Percentiles rank a stretch among this genome's conserved stretches.
Evolutionary conservation across 768 basidiomycete genomes (phyloP).

Genomic region (Termitomyces sp.): DNA sequence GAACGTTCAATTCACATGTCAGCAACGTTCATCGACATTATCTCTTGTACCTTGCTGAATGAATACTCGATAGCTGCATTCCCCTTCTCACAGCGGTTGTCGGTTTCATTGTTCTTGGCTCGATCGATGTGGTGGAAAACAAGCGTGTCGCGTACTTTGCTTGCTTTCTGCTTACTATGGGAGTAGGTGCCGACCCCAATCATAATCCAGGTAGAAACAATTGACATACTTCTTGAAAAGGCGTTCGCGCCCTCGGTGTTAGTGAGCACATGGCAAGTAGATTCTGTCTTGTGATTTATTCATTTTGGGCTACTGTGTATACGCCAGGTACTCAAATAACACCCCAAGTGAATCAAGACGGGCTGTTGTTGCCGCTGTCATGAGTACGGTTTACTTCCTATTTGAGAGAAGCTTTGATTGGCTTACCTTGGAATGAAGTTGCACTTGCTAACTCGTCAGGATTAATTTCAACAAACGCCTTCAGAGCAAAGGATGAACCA

Average conservation of each 20-base stretch:
- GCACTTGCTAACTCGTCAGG: constrained; percentile 47
- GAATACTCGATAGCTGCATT: constrained; percentile 29
- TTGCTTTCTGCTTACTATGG: constrained; percentile 49
- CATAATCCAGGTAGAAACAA: background rate
- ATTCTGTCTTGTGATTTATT: background rate
- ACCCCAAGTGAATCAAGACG: constrained; percentile 45
- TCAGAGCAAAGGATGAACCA: constrained; percentile 46
- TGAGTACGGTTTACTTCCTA: constrained; percentile 29
- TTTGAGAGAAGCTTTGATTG: background rate
- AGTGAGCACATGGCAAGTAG: constrained; percentile 36
- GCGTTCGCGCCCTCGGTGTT: constrained; percentile 46
- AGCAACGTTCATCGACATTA: background rate
- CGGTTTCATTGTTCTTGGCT: constrained; percentile 44
- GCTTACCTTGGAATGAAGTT: constrained; percentile 24
- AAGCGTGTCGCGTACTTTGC: constrained; percentile 49
- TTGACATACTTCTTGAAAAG: constrained; percentile 17
- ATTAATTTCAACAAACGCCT: constrained; percentile 49
- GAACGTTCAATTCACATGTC: constrained; percentile 48
- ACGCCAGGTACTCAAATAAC: constrained; percentile 45
- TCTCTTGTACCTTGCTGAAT: background rate
- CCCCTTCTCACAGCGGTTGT: constrained; percentile 34
- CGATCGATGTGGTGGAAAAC: constrained; percentile 36
- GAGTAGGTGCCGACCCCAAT: constrained; percentile 28
- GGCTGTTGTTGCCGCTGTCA: constrained; percentile 48
- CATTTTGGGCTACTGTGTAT: background rate